Percentiles rank a stretch among this genome's conserved stretches.
Evolutionary conservation across 2,329 filamentous ascomycete genomes (phyloP).

Genomic region (Hypocreales sp.): DNA sequence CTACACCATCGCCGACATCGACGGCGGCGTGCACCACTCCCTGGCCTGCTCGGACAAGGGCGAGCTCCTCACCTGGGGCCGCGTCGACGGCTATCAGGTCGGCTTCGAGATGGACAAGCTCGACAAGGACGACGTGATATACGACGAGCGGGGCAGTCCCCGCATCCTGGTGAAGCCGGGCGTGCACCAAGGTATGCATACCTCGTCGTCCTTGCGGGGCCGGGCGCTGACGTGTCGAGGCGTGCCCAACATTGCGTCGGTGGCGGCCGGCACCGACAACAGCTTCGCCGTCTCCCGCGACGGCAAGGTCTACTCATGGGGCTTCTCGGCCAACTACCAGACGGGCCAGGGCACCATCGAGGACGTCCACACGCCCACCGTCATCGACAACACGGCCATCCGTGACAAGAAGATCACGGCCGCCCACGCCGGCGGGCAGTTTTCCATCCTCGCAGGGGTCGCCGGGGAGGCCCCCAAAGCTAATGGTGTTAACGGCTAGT

Average conservation of each 20-base stretch:
- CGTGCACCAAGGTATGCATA: slow-evolving; percentile 24
- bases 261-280: slow-evolving; percentile 56
- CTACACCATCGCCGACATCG: slow-evolving; percentile 50
- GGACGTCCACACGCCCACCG: slow-evolving; percentile 60
- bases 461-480: slow-evolving; percentile 13
- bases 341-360: slow-evolving; percentile 66
- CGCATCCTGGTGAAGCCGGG: slow-evolving; percentile 43
- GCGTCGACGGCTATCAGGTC: slow-evolving; percentile 34
- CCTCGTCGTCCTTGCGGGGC: background rate
- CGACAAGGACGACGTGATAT: slow-evolving; percentile 36
- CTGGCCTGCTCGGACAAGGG: slow-evolving; percentile 42
- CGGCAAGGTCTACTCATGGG: slow-evolving; percentile 64
- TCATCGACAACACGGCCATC: slow-evolving; percentile 75
- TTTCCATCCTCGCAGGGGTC: slow-evolving; percentile 43
- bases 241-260: slow-evolving; percentile 36
- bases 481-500: slow-evolving; percentile 12
- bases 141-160: slow-evolving; percentile 44
- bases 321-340: slow-evolving; percentile 67
- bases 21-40: slow-evolving; percentile 63
- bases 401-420: slow-evolving; percentile 58
- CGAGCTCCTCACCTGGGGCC: slow-evolving; percentile 44
- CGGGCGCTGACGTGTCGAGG: too few relatives aligned
- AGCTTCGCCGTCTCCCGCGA: slow-evolving; percentile 55
- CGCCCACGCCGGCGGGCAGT: slow-evolving; percentile 84
- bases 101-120: slow-evolving; percentile 40